phyloP scores from a whole-genome alignment of 2,329 filamentous ascomycete species.

The Hypoxylon sp. region DNA sequence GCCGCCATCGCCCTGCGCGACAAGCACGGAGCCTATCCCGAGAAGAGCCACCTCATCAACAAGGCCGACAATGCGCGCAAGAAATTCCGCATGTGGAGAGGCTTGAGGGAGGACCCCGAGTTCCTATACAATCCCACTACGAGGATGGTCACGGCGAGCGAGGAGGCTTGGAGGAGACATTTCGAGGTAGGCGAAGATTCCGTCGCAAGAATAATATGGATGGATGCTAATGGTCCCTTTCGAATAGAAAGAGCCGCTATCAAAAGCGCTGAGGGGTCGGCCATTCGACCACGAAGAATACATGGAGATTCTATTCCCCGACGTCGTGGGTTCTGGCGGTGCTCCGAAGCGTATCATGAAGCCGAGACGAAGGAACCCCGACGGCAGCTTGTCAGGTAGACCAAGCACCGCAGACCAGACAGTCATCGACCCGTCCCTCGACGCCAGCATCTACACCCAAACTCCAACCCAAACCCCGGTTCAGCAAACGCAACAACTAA shows the following conservation, averaged over 20 bases:
- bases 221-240: constrained; percentile 2
- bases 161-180: constrained; percentile 69
- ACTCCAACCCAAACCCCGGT: constrained; percentile 40
- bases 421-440: constrained; percentile 51
- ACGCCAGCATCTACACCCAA: constrained; percentile 43
- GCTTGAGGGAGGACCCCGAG: constrained; percentile 68
- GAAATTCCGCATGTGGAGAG: constrained; percentile 72
- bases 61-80: constrained; percentile 74
- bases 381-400: constrained; percentile 59
- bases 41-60: constrained; percentile 72
- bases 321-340: constrained; percentile 70
- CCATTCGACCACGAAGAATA: constrained; percentile 72
- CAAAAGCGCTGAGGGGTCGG: constrained; percentile 67
- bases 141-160: constrained; percentile 66
- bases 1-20: constrained; percentile 67
- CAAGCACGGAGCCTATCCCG: constrained; percentile 67
- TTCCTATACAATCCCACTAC: constrained; percentile 66
- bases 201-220: background rate
- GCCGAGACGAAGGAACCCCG: constrained; percentile 63
- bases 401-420: constrained; percentile 62
- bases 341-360: constrained; percentile 71
- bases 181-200: constrained; percentile 62
- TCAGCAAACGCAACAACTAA: constrained; percentile 39
- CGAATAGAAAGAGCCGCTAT: constrained; percentile 67
- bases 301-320: constrained; percentile 71